phyloP scores from a whole-genome alignment of 176 grass and related monocot genomes.

The Oryza coarctata region DNA sequence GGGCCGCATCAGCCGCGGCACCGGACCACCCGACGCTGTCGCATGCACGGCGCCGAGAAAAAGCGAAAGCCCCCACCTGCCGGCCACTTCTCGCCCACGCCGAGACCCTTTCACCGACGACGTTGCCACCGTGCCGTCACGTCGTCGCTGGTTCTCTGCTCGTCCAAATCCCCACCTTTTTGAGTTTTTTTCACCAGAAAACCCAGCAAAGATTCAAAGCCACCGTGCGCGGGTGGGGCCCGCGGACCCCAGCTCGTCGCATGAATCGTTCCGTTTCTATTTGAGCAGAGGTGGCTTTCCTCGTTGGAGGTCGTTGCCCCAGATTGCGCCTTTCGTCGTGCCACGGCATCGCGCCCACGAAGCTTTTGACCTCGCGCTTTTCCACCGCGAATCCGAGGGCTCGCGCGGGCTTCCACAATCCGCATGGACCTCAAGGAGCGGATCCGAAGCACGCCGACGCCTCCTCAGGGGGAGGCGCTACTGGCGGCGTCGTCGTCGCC shows the following conservation, averaged over 20 bases:
- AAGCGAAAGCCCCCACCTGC: background rate
- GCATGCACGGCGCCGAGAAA: background rate
- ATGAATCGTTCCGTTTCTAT: background rate
- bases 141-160: background rate
- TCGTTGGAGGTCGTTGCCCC: background rate
- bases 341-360: background rate
- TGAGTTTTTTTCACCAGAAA: background rate
- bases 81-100: background rate
- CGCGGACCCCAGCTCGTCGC: background rate
- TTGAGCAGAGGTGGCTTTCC: conserved; percentile 6
- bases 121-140: conserved; percentile 24
- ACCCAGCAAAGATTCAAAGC: conserved; percentile 11
- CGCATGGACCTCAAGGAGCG: conserved; percentile 61
- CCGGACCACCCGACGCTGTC: background rate
- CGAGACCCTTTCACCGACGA: background rate
- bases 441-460: conserved; percentile 43
- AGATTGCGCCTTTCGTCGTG: conserved; percentile 7
- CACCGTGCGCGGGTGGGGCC: background rate
- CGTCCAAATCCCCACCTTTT: background rate
- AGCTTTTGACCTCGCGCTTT: background rate
- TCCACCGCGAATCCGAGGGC: background rate
- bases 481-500: background rate
- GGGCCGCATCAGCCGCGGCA: too few relatives aligned
- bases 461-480: background rate
- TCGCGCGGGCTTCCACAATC: background rate